Conservation (phyloP, 441 rosid genomes). For the Euphorbia corollata region DNA sequence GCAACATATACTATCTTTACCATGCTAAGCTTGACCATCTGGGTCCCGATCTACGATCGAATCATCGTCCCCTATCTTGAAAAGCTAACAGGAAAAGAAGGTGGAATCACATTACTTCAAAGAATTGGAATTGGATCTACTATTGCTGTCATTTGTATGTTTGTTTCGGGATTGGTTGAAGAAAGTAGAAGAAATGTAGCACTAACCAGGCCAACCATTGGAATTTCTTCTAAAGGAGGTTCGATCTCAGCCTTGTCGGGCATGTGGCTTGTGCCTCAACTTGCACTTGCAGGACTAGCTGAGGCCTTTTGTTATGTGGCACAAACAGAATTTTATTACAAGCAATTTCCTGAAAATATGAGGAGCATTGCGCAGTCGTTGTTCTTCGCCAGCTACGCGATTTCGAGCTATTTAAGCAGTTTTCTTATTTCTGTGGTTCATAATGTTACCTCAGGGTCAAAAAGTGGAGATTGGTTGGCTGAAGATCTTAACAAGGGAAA, state of each 20-base stretch:
- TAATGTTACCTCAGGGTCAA: background rate
- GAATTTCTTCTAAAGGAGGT: slow-evolving; percentile 28
- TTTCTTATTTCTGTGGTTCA: slow-evolving; percentile 11
- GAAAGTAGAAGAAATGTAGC: slow-evolving; percentile 28
- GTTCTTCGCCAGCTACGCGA: background rate
- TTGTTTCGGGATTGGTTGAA: slow-evolving; percentile 34
- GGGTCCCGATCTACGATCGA: slow-evolving; percentile 42
- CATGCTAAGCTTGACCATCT: slow-evolving; percentile 38
- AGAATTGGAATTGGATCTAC: slow-evolving; percentile 36
- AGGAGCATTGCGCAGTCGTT: slow-evolving; percentile 13
- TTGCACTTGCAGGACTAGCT: slow-evolving; percentile 30
- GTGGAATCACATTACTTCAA: slow-evolving; percentile 24
- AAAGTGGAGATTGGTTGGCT: slow-evolving; percentile 14
- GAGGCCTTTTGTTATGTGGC: slow-evolving; percentile 15
- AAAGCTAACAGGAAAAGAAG: slow-evolving; percentile 29
- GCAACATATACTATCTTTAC: slow-evolving; percentile 36
- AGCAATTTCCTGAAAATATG: slow-evolving; percentile 21
- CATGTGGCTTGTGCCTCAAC: slow-evolving; percentile 43
- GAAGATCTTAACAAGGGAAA: slow-evolving; percentile 15
- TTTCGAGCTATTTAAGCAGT: slow-evolving; percentile 8
- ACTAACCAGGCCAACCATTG: slow-evolving; percentile 28
- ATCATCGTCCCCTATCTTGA: slow-evolving; percentile 31
- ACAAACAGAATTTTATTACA: slow-evolving; percentile 16
- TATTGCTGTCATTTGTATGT: slow-evolving; percentile 24
- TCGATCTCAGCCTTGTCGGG: slow-evolving; percentile 36